A percentile compares a stretch with the other conserved stretches of the same genome.
Evolutionary conservation across 805 yeast species (phyloP).

Genomic region (Kazachstania viticola): DNA sequence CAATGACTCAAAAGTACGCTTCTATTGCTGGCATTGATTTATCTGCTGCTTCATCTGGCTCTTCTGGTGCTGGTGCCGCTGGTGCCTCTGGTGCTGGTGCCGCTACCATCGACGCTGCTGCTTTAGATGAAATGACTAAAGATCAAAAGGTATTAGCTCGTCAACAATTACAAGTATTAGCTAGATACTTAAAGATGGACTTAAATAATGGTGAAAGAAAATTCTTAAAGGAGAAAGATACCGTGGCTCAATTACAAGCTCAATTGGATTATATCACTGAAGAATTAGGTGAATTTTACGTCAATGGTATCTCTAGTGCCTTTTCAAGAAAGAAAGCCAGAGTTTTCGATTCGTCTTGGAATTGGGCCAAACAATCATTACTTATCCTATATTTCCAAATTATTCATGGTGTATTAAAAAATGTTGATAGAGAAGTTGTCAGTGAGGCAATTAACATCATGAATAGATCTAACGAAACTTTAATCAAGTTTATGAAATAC

Average conservation of each 20-base stretch:
- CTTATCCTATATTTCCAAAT: conserved; percentile 89
- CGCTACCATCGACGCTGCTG: conserved; percentile 89
- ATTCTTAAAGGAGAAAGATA: conserved; percentile 65
- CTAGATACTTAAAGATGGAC: conserved; percentile 89
- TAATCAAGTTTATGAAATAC: conserved; percentile 95
- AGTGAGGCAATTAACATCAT: conserved; percentile 92
- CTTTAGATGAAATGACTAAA: conserved; percentile 57
- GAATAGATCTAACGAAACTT: conserved; percentile 92
- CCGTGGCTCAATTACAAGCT: conserved; percentile 68
- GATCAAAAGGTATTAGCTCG: conserved; percentile 39
- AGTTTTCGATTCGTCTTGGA: conserved; percentile 96
- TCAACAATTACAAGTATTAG: conserved; percentile 72
- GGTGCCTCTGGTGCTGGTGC: conserved; percentile 59
- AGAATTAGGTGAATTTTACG: conserved; percentile 87
- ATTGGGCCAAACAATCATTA: conserved; percentile 98
- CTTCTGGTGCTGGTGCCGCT: conserved; percentile 36
- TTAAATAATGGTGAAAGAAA: conserved; percentile 84
- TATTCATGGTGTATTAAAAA: conserved; percentile 83
- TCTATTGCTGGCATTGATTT: conserved; percentile 68
- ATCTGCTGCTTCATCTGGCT: conserved; percentile 49
- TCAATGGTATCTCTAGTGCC: conserved; percentile 80
- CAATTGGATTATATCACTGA: conserved; percentile 68
- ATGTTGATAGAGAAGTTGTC: conserved; percentile 91
- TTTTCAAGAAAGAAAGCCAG: conserved; percentile 91
- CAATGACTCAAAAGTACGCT: conserved; percentile 76